phyloP scores from a whole-genome alignment of 345 rosid genomes.

The Dipteronia sinensis region DNA sequence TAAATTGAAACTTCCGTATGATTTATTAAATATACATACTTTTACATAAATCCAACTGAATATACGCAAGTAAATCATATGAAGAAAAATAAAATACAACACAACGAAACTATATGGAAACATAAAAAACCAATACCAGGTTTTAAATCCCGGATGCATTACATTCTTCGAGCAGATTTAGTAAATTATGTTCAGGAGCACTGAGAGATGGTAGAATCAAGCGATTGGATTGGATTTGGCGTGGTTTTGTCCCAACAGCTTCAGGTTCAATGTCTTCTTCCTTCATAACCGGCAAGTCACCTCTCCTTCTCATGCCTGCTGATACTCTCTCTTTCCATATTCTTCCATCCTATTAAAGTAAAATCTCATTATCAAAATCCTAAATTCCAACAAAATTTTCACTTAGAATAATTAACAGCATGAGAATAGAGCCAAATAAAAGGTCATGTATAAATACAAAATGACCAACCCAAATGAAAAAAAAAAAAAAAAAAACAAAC shows the following conservation, averaged over 20 bases:
- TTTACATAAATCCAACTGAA: neutral
- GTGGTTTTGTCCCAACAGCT: constrained; percentile 37
- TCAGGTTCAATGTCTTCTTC: constrained; percentile 62
- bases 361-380: constrained; percentile 10
- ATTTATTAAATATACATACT: too few species aligned
- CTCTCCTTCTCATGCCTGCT: constrained; percentile 49
- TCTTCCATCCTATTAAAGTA: constrained; percentile 75
- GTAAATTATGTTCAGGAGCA: constrained; percentile 87
- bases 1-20: too few species aligned
- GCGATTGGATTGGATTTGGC: constrained; percentile 45
- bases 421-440: neutral
- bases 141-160: constrained; percentile 54
- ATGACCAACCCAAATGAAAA: neutral
- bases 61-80: neutral
- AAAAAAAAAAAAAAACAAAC: neutral
- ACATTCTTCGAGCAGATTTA: constrained; percentile 84
- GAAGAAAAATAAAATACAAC: neutral
- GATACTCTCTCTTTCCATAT: constrained; percentile 92
- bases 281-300: constrained; percentile 63
- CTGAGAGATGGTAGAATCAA: constrained; percentile 79
- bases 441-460: neutral
- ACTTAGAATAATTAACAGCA: neutral
- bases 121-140: constrained; percentile 13
- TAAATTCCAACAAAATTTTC: neutral
- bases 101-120: neutral